Conservation (phyloP, 192 early-diverging fungal species). For the Coemansia sp. region DNA sequence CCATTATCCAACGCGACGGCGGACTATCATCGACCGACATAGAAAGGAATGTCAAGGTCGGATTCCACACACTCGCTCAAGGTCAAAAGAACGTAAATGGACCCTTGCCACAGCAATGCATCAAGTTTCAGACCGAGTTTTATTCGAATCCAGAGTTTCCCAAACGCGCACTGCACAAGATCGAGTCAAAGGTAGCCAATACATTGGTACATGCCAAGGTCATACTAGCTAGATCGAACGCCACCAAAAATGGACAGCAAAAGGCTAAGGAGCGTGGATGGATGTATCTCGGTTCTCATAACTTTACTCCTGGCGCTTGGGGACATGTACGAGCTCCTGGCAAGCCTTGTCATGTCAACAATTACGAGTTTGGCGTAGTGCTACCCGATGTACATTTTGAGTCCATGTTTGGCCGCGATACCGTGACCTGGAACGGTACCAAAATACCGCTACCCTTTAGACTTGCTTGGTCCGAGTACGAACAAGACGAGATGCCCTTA, state of each 20-base stretch:
- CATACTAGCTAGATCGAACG: conserved; percentile 20
- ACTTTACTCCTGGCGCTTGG: conserved; percentile 47
- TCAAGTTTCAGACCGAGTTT: conserved; percentile 14
- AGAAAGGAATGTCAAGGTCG: conserved; percentile 16
- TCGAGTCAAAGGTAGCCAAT: conserved; percentile 13
- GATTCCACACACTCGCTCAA: conserved; percentile 39
- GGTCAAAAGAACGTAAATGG: conserved; percentile 24
- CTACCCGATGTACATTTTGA: conserved; percentile 22
- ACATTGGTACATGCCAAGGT: conserved; percentile 34
- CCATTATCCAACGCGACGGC: neutral
- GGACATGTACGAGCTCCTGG: neutral
- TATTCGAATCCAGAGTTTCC: conserved; percentile 19
- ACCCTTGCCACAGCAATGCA: neutral
- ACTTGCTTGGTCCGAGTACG: conserved; percentile 30
- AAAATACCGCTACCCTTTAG: conserved; percentile 36
- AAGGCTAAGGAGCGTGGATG: conserved; percentile 24
- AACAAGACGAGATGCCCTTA: conserved; percentile 19
- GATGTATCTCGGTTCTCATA: conserved; percentile 49
- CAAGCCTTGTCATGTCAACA: conserved; percentile 19
- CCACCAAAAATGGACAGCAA: neutral
- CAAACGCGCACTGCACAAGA: conserved; percentile 10
- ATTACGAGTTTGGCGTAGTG: conserved; percentile 49
- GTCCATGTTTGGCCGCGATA: conserved; percentile 24
- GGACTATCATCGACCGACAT: neutral
- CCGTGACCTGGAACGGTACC: conserved; percentile 23